phyloP scores from a whole-genome alignment of 1,139 yeast species.

The Sugiyamaella castrensis region DNA sequence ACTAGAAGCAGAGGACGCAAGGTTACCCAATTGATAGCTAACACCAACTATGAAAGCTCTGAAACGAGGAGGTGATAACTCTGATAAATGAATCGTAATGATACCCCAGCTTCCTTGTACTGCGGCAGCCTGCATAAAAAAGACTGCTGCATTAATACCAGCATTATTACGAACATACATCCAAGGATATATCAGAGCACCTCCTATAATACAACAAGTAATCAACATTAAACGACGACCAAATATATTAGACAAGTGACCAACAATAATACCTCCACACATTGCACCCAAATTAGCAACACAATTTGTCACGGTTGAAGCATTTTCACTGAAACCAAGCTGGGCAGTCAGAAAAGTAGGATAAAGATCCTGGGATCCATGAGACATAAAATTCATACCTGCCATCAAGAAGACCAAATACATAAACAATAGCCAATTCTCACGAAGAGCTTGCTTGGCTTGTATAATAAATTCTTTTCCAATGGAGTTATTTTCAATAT shows the following conservation, averaged over 20 bases:
- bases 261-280: slow-evolving; percentile 59
- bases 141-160: slow-evolving; percentile 73
- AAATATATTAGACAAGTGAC: slow-evolving; percentile 56
- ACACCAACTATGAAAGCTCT: slow-evolving; percentile 72
- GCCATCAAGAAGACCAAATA: slow-evolving; percentile 58
- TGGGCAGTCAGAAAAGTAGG: slow-evolving; percentile 62
- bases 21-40: slow-evolving; percentile 79
- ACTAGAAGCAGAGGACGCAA: slow-evolving; percentile 78
- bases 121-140: slow-evolving; percentile 65
- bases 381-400: slow-evolving; percentile 66
- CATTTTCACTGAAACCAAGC: slow-evolving; percentile 48
- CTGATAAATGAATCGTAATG: slow-evolving; percentile 72
- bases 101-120: slow-evolving; percentile 93
- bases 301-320: slow-evolving; percentile 62
- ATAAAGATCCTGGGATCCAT: slow-evolving; percentile 71
- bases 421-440: slow-evolving; percentile 43
- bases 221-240: slow-evolving; percentile 62
- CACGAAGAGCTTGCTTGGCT: slow-evolving; percentile 32
- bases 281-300: slow-evolving; percentile 73
- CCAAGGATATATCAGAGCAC: slow-evolving; percentile 69
- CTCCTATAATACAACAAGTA: slow-evolving; percentile 64
- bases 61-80: slow-evolving; percentile 74
- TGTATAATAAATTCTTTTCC: slow-evolving; percentile 27
- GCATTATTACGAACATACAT: slow-evolving; percentile 50
- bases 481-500: slow-evolving; percentile 26